Base-by-base conservation (phyloP, 2,329 filamentous ascomycete species). In the Botrytis elliptica region DNA sequence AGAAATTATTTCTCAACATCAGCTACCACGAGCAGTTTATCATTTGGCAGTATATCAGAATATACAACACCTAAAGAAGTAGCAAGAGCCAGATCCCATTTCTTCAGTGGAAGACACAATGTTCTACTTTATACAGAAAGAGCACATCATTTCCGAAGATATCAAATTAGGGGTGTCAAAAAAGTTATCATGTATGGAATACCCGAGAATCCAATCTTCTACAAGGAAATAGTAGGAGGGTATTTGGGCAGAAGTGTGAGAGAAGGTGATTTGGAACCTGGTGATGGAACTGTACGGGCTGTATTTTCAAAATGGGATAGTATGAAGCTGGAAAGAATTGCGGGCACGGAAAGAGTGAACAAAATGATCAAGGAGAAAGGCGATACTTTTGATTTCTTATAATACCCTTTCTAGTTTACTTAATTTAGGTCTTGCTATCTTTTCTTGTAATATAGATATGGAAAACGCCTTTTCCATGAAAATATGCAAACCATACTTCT, bases 311-410 rank as follows among this genome's bases (percentile, higher is more conserved):
- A 90, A 82, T 98, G 94, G 86, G 96, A 99, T 84, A 89, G 91
- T 20, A 85, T 98, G 84, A 95, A 93, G 85, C 83, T 98, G 79
- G 96, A 99, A 85, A 88, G 96, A 73, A 85, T 98, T 57, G 95
- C 95, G 2, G 96, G 96, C 1, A 93, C 88, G 3, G 89, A 92
- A 83, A 88, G 96, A 75, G 90, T 96, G 10, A 90, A 90, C 25
- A 93, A 90, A 81, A 96, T 99, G 94, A 85, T 98, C 73, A 88
- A 87, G 75, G 94, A 97, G 78, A 90, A 89, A 80, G 91, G 91
- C 5, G 95, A 98, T 87, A 96, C 93, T 1, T 99, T 98, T 88
- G 95, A 97, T 81, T 98, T 98, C 86, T 86, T 97, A 75, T 97
- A 88, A 75, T 75, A 71, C 66, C 71, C 65, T 64, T 65, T n/a